phyloP scores from a whole-genome alignment of 2,329 filamentous ascomycete species.

The Colletotrichum phormii region DNA sequence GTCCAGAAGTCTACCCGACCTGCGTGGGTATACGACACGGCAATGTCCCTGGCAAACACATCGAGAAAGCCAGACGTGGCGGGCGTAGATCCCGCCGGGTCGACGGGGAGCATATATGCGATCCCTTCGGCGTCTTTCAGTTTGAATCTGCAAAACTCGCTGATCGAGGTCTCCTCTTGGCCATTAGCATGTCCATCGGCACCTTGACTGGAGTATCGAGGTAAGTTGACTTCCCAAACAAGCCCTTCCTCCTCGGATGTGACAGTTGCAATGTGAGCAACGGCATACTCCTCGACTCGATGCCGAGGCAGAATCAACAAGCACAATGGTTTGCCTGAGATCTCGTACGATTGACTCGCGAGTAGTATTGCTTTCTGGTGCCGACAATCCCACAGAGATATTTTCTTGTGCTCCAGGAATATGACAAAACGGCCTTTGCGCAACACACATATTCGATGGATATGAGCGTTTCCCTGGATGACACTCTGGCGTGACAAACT shows the following conservation, averaged over 20 bases:
- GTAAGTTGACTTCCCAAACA: slow-evolving; percentile 82
- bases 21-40: slow-evolving; percentile 82
- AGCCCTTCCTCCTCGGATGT: slow-evolving; percentile 82
- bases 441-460: slow-evolving; percentile 83
- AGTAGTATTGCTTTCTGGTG: slow-evolving; percentile 68
- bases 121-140: slow-evolving; percentile 70
- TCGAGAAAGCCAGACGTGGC: slow-evolving; percentile 84
- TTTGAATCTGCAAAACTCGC: slow-evolving; percentile 78
- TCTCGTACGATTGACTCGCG: slow-evolving; percentile 66
- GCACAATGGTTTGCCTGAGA: slow-evolving; percentile 80
- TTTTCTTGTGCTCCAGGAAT: slow-evolving; percentile 77
- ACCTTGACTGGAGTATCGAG: slow-evolving; percentile 53
- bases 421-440: slow-evolving; percentile 83
- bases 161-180: slow-evolving; percentile 56
- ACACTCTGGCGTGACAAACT: slow-evolving; percentile 75
- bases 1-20: slow-evolving; percentile 89
- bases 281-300: slow-evolving; percentile 65
- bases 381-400: slow-evolving; percentile 86
- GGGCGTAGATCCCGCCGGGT: slow-evolving; percentile 81
- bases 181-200: slow-evolving; percentile 45
- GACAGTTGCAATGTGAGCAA: slow-evolving; percentile 83
- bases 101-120: slow-evolving; percentile 81
- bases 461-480: slow-evolving; percentile 75
- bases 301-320: slow-evolving; percentile 78
- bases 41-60: slow-evolving; percentile 86